A percentile compares a stretch with the other conserved stretches of the same genome.
Conservation (phyloP, 2,329 filamentous ascomycete genomes). For the Exophiala spinifera region DNA sequence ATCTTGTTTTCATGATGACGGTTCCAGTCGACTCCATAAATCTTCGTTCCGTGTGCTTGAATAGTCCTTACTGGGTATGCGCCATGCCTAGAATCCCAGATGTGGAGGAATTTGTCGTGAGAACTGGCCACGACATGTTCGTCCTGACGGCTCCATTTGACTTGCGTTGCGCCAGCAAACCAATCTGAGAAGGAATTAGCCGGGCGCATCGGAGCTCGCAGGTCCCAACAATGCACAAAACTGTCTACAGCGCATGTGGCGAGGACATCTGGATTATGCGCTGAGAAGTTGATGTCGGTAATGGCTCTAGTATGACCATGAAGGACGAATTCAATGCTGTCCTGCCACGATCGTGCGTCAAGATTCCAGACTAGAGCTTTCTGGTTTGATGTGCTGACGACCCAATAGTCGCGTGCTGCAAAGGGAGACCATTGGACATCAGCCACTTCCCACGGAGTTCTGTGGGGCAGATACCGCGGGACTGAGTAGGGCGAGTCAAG, state of each 20-base stretch:
- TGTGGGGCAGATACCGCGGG: slow-evolving; percentile 79
- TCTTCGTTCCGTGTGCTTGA: slow-evolving; percentile 84
- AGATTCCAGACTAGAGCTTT: slow-evolving; percentile 93
- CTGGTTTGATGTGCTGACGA: slow-evolving; percentile 90
- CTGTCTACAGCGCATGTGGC: slow-evolving; percentile 91
- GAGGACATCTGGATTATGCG: slow-evolving; percentile 82
- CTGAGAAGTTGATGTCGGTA: slow-evolving; percentile 94
- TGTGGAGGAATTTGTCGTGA: slow-evolving; percentile 80
- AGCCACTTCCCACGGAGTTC: slow-evolving; percentile 88
- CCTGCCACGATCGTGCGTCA: slow-evolving; percentile 65
- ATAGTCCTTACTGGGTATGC: slow-evolving; percentile 78
- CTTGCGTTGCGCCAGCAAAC: slow-evolving; percentile 89
- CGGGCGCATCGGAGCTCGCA: slow-evolving; percentile 69
- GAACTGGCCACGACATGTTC: slow-evolving; percentile 85
- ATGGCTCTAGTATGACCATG: slow-evolving; percentile 85
- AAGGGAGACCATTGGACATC: slow-evolving; percentile 98
- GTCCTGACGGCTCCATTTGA: slow-evolving; percentile 89
- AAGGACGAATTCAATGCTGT: slow-evolving; percentile 83
- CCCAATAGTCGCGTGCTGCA: slow-evolving; percentile 83
- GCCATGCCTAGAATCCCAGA: slow-evolving; percentile 84
- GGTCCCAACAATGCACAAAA: slow-evolving; percentile 89
- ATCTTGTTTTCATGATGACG: slow-evolving; percentile 68
- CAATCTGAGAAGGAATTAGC: slow-evolving; percentile 84
- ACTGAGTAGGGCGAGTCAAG: slow-evolving; percentile 84
- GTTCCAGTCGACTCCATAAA: slow-evolving; percentile 95